Conservation (phyloP, 768 basidiomycete genomes). For the Lentinula aciculospora region DNA sequence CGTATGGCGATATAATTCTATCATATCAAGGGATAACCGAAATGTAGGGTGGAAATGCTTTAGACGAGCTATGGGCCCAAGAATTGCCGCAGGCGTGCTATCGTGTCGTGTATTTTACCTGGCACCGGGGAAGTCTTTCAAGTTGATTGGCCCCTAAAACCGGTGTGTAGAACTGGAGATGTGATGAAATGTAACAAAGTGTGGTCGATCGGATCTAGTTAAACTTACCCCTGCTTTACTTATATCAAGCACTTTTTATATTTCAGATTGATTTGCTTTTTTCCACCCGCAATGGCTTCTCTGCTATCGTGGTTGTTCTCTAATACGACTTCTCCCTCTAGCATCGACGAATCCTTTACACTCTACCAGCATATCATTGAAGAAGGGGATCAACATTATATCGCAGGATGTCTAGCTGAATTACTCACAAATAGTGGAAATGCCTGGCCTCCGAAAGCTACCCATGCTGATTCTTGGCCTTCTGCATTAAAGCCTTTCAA, state of each 20-base stretch:
- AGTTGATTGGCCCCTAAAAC: neutral
- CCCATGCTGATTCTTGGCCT: slow-evolving; percentile 16
- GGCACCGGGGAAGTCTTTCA: neutral
- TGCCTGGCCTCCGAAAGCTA: slow-evolving; percentile 16
- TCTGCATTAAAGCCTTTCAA: slow-evolving; percentile 11
- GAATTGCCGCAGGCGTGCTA: neutral
- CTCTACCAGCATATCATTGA: neutral
- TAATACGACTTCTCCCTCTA: neutral
- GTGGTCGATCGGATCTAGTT: neutral
- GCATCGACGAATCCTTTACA: neutral
- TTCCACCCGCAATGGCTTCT: neutral
- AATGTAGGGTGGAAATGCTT: too few relatives aligned
- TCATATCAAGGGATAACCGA: neutral
- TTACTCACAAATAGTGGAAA: slow-evolving; percentile 13
- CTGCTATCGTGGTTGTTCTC: neutral
- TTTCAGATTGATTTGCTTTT: neutral
- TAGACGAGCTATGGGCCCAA: neutral
- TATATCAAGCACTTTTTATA: neutral
- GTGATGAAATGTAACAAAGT: neutral
- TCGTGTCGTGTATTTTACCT: neutral
- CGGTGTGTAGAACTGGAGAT: neutral
- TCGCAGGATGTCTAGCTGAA: slow-evolving; percentile 9
- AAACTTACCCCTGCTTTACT: neutral
- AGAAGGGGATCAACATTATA: neutral
- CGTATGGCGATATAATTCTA: neutral